Evolutionary conservation across 495 filamentous ascomycete species (phyloP).

Genomic region (Talaromyces trachyspermus): DNA sequence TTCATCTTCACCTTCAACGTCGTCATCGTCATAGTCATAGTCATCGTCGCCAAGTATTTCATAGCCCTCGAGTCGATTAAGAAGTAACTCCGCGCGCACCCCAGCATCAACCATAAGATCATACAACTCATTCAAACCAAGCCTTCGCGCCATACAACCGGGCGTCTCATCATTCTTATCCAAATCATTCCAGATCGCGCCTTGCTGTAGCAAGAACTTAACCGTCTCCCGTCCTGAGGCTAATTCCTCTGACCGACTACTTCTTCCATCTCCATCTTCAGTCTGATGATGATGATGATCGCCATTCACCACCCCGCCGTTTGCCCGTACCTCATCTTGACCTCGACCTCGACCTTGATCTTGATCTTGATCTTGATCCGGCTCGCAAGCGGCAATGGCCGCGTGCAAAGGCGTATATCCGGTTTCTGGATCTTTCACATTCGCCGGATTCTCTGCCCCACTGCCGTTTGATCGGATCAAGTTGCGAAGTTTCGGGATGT

Average conservation of each 20-base stretch:
- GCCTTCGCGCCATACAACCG: constrained; percentile 71
- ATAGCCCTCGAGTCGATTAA: constrained; percentile 71
- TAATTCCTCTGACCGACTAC: too few relatives aligned
- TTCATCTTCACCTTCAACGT: constrained; percentile 36
- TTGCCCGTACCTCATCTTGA: too few relatives aligned
- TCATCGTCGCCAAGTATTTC: constrained; percentile 63
- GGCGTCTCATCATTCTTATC: constrained; percentile 83
- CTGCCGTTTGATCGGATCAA: constrained; percentile 55
- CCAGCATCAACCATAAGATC: constrained; percentile 84
- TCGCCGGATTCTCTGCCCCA: constrained; percentile 48
- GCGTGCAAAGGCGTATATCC: constrained; percentile 84
- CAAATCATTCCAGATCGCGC: constrained; percentile 96
- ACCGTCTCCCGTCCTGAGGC: constrained; percentile 58
- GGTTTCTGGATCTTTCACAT: constrained; percentile 75
- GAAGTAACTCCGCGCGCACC: constrained; percentile 79
- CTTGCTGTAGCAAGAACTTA: constrained; percentile 69
- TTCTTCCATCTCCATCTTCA: constrained; percentile 21
- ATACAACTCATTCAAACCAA: constrained; percentile 69
- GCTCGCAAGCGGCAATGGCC: constrained; percentile 77
- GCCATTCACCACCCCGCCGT: constrained; percentile 13
- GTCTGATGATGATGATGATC: neutral
- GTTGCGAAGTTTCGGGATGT: constrained; percentile 62
- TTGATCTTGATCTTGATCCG: constrained; percentile 21
- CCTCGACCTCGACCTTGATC: too few relatives aligned
- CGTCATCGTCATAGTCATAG: too few relatives aligned